Percentiles rank a stretch among this genome's conserved stretches.
Evolutionary conservation across 1,284 basidiomycete genomes (phyloP).

Genomic region (Tilletia indica): DNA sequence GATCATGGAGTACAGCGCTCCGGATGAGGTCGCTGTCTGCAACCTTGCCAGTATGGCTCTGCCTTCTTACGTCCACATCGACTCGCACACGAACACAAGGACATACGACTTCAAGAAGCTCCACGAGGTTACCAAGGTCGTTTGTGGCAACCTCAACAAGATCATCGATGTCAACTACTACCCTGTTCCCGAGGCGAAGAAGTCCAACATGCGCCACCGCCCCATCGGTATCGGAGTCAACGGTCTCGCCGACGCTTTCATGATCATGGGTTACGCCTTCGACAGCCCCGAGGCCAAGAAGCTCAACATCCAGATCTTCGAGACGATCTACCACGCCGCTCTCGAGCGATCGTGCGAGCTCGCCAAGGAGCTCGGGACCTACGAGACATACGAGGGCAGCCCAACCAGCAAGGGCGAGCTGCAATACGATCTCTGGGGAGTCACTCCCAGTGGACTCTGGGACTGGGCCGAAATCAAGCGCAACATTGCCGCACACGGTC

Average conservation of each 20-base stretch:
- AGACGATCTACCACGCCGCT: conserved; percentile 97
- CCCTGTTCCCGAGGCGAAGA: conserved; percentile 83
- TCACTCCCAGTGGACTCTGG: conserved; percentile 89
- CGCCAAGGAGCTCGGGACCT: conserved; percentile 77
- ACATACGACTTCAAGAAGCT: conserved; percentile 85
- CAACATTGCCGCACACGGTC: conserved; percentile 79
- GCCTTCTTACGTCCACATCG: conserved; percentile 62
- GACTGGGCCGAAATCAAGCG: conserved; percentile 88
- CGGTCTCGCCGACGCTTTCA: conserved; percentile 97
- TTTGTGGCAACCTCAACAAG: conserved; percentile 75
- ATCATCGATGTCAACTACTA: conserved; percentile 93
- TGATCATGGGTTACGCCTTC: conserved; percentile 93
- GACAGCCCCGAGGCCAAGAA: conserved; percentile 82
- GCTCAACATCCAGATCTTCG: conserved; percentile 94
- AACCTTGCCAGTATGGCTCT: conserved; percentile 97
- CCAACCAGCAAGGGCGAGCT: conserved; percentile 84
- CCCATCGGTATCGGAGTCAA: conserved; percentile 98
- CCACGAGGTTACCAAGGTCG: conserved; percentile 81
- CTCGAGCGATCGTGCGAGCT: conserved; percentile 89
- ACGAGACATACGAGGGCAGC: conserved; percentile 87
- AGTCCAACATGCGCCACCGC: conserved; percentile 94
- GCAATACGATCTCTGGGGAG: conserved; percentile 94
- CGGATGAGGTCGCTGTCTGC: conserved; percentile 98
- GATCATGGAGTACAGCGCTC: conserved; percentile 97
- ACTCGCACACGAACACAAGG: conserved; percentile 33